Conservation (phyloP, 1,139 yeast genomes). For the Suhomyces bokatorum region DNA sequence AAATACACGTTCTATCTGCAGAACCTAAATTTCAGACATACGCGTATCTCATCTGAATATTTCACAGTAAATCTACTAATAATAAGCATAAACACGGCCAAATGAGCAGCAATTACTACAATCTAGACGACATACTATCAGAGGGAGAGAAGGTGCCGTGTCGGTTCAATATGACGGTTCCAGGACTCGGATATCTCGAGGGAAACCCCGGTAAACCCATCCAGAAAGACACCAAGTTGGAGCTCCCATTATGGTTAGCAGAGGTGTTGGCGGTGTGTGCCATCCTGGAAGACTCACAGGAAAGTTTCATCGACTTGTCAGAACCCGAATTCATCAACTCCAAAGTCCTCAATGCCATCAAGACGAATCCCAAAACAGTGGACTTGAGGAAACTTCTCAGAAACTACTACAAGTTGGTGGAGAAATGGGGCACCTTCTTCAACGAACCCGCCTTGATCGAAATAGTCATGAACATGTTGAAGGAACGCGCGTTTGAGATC, state of each 20-base stretch:
- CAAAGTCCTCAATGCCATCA: conserved; percentile 76
- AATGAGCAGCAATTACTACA: conserved; percentile 54
- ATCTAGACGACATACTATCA: conserved; percentile 84
- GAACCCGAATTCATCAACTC: conserved; percentile 67
- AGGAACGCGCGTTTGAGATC: conserved; percentile 66
- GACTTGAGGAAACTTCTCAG: conserved; percentile 70
- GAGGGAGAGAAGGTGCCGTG: conserved; percentile 74
- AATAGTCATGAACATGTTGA: conserved; percentile 55
- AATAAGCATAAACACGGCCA: not conserved
- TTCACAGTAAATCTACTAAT: not conserved
- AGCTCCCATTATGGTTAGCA: conserved; percentile 90
- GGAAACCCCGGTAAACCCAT: conserved; percentile 74
- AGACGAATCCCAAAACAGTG: conserved; percentile 66
- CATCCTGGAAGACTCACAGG: conserved; percentile 37
- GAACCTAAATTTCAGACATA: not conserved
- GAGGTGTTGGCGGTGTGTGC: conserved; percentile 66
- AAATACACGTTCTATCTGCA: too few relatives aligned
- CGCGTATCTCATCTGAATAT: not conserved
- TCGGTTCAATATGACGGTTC: conserved; percentile 72
- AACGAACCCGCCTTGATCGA: conserved; percentile 63
- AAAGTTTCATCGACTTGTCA: conserved; percentile 65
- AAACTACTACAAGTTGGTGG: conserved; percentile 66
- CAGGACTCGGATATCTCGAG: conserved; percentile 85
- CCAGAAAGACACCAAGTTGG: conserved; percentile 64
- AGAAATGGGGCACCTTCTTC: conserved; percentile 73